Base-by-base conservation (phyloP, 768 basidiomycete genomes). In the Steccherinum ochraceum region DNA sequence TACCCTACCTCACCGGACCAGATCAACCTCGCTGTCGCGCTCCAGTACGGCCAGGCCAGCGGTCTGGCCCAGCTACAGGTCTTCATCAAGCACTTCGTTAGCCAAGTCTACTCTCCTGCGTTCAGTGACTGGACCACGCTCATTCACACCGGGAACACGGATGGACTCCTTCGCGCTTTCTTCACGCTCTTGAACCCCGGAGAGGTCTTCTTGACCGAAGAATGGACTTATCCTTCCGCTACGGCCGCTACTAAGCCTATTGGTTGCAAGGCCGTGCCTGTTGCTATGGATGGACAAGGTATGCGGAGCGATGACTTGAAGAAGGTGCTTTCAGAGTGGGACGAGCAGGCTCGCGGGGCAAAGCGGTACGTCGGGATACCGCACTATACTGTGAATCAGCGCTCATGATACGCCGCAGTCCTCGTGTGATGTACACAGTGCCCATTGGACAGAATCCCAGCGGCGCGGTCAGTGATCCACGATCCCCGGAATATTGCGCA, bases 391-490 rank as follows among this genome's bases (percentile, higher is more conserved):
- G 20, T 20, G 12, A 51, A 24, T 5, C 40, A 23, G 25, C 30
- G 30, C 30, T 7, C 40, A 19, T 52, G 19, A 52, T 54, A 27
- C n/a, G 21, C 48, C 24, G 2, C 51, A 85, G 84, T 30, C 86
- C 86, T 35, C 83, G 77, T 58, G 76, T 88, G 24, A 72, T 89
- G 65, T 89, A 89, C 62, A 85, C 81, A 3, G 72, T 89, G 12
- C 86, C 89, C 0, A 74, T 88, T n/a, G 88, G 87, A 23, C 89
- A 93, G 67, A 93, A 93, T 64, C 91, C 89, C 3, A 84, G 81
- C 4, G 90, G 90, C 18, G 69, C 77, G 20, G 83, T 85, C 52
- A 68, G 80, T 69, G 12, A 4, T n/a, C 7, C 7, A 35, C 30
- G 30, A 16, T 5, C 16, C 24, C 11, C 16, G 16, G 47, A 10